Evolutionary conservation across 2,329 filamentous ascomycete genomes (phyloP).

Genomic region (Alternaria gaisen): DNA sequence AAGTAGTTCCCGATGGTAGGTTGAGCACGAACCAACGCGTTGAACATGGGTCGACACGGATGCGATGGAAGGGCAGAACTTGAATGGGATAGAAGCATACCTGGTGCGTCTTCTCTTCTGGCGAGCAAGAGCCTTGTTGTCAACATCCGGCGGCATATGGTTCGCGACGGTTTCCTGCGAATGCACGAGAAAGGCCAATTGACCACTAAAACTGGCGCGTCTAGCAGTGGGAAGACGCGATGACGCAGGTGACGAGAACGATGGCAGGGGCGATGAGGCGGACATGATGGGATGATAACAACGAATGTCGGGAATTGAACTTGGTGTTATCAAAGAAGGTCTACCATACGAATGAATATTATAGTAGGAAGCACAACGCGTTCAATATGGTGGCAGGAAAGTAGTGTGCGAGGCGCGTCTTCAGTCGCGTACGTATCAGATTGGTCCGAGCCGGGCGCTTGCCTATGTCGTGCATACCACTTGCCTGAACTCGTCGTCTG

Average conservation of each 20-base stretch:
- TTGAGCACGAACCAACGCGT: constrained; percentile 44
- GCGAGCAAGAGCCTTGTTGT: constrained; percentile 67
- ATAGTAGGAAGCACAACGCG: constrained; percentile 26
- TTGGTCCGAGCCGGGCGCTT: constrained; percentile 23
- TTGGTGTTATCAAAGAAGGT: constrained; percentile 7
- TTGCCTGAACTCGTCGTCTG: constrained; percentile 21
- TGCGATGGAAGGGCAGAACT: constrained; percentile 22
- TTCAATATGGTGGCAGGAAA: constrained; percentile 41
- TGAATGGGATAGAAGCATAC: constrained; percentile 51
- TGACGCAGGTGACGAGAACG: constrained; percentile 36
- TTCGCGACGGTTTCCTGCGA: constrained; percentile 65
- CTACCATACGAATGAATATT: constrained; percentile 20
- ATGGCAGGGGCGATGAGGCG: constrained; percentile 37
- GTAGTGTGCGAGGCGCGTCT: constrained; percentile 26
- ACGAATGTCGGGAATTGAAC: neutral
- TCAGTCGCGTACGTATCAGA: constrained; percentile 21
- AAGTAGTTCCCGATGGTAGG: constrained; percentile 27
- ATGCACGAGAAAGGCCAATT: constrained; percentile 67
- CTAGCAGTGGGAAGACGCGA: constrained; percentile 29
- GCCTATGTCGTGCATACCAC: constrained; percentile 28
- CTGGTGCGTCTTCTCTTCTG: constrained; percentile 70
- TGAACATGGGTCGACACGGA: constrained; percentile 30
- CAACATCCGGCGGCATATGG: constrained; percentile 65
- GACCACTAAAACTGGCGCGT: constrained; percentile 39
- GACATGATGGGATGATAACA: constrained; percentile 25